Conservation (phyloP, 768 basidiomycete genomes). For the Lactarius hatsudake region DNA sequence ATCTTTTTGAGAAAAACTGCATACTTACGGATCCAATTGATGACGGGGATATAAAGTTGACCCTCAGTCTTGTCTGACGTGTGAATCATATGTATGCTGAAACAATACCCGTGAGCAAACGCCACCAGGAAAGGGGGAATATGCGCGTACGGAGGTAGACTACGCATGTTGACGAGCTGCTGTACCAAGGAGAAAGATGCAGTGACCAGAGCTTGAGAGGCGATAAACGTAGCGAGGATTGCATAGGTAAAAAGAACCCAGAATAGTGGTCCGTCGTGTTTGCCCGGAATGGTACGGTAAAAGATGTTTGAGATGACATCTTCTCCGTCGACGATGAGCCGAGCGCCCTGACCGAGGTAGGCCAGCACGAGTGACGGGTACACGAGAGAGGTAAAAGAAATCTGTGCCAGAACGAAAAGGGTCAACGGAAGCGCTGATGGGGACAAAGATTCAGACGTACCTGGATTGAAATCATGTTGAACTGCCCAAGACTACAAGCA, state of each 20-base stretch:
- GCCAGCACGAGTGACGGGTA: constrained; percentile 61
- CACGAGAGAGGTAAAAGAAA: constrained; percentile 51
- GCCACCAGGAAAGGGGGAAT: not conserved
- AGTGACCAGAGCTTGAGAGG: constrained; percentile 68
- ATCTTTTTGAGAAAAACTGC: not conserved
- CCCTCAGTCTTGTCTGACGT: constrained; percentile 63
- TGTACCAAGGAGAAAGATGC: constrained; percentile 62
- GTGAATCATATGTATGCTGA: constrained; percentile 49
- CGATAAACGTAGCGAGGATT: constrained; percentile 62
- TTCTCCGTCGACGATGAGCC: constrained; percentile 51
- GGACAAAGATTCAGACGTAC: constrained; percentile 31
- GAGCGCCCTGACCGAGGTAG: constrained; percentile 74
- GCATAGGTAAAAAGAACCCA: constrained; percentile 68
- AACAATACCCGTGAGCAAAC: not conserved
- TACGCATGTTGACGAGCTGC: constrained; percentile 61
- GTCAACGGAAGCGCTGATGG: not conserved
- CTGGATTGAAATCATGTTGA: constrained; percentile 58
- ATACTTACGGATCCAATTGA: constrained; percentile 52
- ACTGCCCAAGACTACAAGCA: constrained; percentile 56
- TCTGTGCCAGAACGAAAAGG: constrained; percentile 29
- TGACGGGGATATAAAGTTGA: constrained; percentile 62
- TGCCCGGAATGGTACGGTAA: constrained; percentile 63
- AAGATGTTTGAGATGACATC: constrained; percentile 54
- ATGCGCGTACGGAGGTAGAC: constrained; percentile 45
- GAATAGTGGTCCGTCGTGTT: constrained; percentile 49